Base-by-base conservation (phyloP, 306 rosid genomes). In the Lablab purpureus region DNA sequence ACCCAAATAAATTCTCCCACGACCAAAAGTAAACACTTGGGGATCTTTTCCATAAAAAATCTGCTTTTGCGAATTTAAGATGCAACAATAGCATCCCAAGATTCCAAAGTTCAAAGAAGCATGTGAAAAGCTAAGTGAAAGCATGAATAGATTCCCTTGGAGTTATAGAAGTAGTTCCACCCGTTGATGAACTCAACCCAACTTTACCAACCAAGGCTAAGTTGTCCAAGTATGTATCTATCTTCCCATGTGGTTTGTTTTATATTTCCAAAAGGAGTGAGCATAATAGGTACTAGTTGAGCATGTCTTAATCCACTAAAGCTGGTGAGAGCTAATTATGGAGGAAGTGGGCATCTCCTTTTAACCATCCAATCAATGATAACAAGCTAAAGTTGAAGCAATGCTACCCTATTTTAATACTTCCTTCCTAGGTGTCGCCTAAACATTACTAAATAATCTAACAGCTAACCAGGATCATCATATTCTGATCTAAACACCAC, bases 321-420 rank as follows among this genome's bases (percentile, higher is more conserved):
- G 76, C 76, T 70, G 58, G 43, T 47, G 63, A 87, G 66, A 82
- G 60, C 70, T 86, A 80, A 81, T 82, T 79, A 71, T 71, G 77
- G 81, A 75, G 84, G 56, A 70, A 86, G 87, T 87, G 89, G 80
- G 89, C 79, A 86, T 88, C 88, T 83, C 78, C 81, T 80, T 87
- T 87, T 84, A 75, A 79, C 58, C 82, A 77, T 73, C 90, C 88
- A 81, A 79, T 85, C 84, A 87, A 66, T 64, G 17, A 75, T 55
- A 49, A 75, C 79, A 58, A 76, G 78, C 83, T 80, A 84, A 85
- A 74, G 68, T 66, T 13, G 76, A 69, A 18, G 69, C 0, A 67
- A 76, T 51, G 80, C 66, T 45, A 76, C 4, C 30, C 17, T 37
- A 37, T 23, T 58, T 54, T 17, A 14, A 28, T 21, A 74, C 1